A percentile compares a stretch with the other conserved stretches of the same genome.
Evolutionary conservation across 2,329 filamentous ascomycete genomes (phyloP).

Genomic region (Didymellaceae sp.): DNA sequence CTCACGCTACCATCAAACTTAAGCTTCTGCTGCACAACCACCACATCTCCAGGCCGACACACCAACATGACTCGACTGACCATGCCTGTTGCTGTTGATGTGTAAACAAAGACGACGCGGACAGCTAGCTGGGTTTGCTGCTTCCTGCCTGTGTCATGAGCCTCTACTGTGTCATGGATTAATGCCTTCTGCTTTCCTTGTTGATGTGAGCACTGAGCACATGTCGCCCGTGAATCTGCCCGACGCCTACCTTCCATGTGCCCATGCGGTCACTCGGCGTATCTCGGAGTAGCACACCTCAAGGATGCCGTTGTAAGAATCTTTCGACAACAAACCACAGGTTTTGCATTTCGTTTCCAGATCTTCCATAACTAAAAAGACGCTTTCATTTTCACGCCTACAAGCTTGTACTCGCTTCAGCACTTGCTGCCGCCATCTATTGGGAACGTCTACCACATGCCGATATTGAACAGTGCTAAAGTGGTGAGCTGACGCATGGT

Average conservation of each 20-base stretch:
- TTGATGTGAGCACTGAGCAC: conserved; percentile 10
- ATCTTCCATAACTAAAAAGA: neutral
- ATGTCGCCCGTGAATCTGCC: conserved; percentile 17
- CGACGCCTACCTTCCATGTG: conserved; percentile 7
- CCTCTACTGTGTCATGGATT: neutral
- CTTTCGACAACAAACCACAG: too few relatives aligned
- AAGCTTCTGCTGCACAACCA: conserved; percentile 11
- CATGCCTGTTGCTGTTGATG: neutral
- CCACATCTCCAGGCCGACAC: conserved; percentile 2
- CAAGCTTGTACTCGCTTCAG: neutral
- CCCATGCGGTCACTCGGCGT: conserved; percentile 3
- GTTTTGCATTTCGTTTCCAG: too few relatives aligned
- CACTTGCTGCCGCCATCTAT: neutral
- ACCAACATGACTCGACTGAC: neutral
- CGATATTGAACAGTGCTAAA: neutral
- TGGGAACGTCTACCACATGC: neutral
- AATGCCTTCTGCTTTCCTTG: neutral
- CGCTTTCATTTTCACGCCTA: conserved; percentile 1
- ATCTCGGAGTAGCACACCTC: conserved; percentile 3
- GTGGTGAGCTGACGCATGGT: conserved; percentile 1
- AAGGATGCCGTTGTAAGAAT: neutral
- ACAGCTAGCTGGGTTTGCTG: neutral
- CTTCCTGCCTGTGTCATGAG: neutral
- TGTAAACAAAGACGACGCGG: neutral
- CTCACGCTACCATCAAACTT: conserved; percentile 10